These are phyloP conservation scores for Fraxinus albicans DNA, from an alignment of 305 asterid species.

Conservation along the genomic window DNA sequence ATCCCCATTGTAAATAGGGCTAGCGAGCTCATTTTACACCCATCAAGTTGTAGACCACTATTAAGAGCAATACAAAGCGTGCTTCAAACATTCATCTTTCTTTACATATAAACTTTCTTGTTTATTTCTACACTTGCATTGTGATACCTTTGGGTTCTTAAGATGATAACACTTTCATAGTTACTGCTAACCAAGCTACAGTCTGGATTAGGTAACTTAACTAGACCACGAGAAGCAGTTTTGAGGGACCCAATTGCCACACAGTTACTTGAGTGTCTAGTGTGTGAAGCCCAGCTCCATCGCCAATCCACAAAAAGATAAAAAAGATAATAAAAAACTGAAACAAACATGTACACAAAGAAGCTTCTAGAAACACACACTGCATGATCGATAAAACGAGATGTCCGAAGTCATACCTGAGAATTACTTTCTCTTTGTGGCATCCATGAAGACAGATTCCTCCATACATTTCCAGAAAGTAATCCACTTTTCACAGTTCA, in stretches of 20 bases:
- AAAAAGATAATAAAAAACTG: not conserved
- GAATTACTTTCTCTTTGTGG: constrained; percentile 69
- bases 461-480: constrained; percentile 79
- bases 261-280: not conserved
- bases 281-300: not conserved
- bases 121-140: not conserved
- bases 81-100: not conserved
- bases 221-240: not conserved
- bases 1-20: not conserved
- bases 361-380: not conserved
- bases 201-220: not conserved
- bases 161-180: not conserved
- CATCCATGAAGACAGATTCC: constrained; percentile 80
- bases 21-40: not conserved
- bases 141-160: not conserved
- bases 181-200: not conserved
- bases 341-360: not conserved
- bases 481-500: constrained; percentile 48
- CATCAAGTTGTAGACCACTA: not conserved
- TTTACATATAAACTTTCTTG: not conserved
- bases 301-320: not conserved
- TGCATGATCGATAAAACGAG: not conserved
- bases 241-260: not conserved
- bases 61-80: not conserved
- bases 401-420: constrained; percentile 44